These are phyloP conservation scores for Sedum album DNA, from an alignment of 164 flowering plant species.

Conservation along the genomic window DNA sequence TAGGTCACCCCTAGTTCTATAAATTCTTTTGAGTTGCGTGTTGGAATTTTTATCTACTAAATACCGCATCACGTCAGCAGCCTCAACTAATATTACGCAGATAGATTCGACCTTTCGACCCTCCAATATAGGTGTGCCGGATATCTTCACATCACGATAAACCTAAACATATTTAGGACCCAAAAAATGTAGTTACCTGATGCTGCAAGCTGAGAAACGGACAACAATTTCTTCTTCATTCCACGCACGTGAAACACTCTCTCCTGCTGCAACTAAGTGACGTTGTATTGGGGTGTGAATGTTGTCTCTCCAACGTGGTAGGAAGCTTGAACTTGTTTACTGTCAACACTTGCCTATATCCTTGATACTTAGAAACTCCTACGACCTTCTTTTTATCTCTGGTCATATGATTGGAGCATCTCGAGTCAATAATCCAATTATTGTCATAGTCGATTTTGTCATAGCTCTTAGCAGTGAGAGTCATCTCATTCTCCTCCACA, in stretches of 20 bases:
- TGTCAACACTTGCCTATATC: conserved; percentile 10
- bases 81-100: conserved; percentile 15
- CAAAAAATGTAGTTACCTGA: no score
- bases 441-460: neutral
- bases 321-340: conserved; percentile 10
- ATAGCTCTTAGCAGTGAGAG: no score
- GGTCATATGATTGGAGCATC: no score
- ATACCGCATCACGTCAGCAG: conserved; percentile 10
- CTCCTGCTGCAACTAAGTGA: conserved; percentile 2
- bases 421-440: conserved; percentile 18
- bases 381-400: no score
- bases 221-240: conserved; percentile 16
- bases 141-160: no score
- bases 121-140: conserved; percentile 8
- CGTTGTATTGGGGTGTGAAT: no score
- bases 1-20: no score
- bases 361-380: neutral
- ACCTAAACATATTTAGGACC: no score
- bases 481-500: no score
- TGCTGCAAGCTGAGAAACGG: conserved; percentile 18
- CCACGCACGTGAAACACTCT: conserved; percentile 15
- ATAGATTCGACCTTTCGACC: conserved; percentile 12
- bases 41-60: no score
- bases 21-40: conserved; percentile 5
- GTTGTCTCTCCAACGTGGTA: conserved; percentile 11